Evolutionary conservation across 1,139 yeast genomes (phyloP).

Genomic region (Yamadazyma sp.): DNA sequence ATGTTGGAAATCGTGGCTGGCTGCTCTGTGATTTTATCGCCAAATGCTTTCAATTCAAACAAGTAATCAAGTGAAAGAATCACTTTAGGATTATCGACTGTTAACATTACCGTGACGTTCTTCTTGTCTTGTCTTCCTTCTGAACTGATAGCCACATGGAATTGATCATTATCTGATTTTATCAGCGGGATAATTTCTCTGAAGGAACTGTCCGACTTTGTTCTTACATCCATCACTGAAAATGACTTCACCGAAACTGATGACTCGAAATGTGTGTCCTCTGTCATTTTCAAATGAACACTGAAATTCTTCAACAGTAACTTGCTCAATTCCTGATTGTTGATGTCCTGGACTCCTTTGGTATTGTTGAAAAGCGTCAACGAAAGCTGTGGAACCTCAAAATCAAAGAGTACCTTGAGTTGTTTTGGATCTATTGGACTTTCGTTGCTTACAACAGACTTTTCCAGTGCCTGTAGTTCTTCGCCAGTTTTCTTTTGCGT

Average conservation of each 20-base stretch:
- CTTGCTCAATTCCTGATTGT: constrained; percentile 52
- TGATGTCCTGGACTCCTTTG: constrained; percentile 31
- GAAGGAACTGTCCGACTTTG: constrained; percentile 62
- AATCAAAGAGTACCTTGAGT: constrained; percentile 47
- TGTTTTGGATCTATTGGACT: constrained; percentile 22
- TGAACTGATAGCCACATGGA: constrained; percentile 54
- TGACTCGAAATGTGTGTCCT: constrained; percentile 58
- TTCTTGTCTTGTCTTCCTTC: constrained; percentile 41
- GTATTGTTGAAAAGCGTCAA: constrained; percentile 67
- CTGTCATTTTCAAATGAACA: constrained; percentile 48
- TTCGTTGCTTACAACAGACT: background rate
- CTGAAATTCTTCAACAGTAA: constrained; percentile 65
- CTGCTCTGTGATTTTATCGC: constrained; percentile 42
- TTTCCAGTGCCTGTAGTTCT: background rate
- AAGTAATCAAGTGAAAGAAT: constrained; percentile 85
- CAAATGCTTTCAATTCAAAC: constrained; percentile 69
- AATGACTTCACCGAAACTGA: constrained; percentile 71
- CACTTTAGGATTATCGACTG: constrained; percentile 78
- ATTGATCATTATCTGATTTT: constrained; percentile 66
- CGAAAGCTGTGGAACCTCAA: constrained; percentile 63
- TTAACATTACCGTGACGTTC: constrained; percentile 52
- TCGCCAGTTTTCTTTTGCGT: background rate
- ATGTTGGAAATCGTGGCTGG: constrained; percentile 20
- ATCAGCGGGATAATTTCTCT: constrained; percentile 78
- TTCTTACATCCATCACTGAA: constrained; percentile 73